These are phyloP conservation scores for Penicillium sclerotiorum DNA, from an alignment of 2,329 filamentous ascomycete genomes.

Conservation along the genomic window DNA sequence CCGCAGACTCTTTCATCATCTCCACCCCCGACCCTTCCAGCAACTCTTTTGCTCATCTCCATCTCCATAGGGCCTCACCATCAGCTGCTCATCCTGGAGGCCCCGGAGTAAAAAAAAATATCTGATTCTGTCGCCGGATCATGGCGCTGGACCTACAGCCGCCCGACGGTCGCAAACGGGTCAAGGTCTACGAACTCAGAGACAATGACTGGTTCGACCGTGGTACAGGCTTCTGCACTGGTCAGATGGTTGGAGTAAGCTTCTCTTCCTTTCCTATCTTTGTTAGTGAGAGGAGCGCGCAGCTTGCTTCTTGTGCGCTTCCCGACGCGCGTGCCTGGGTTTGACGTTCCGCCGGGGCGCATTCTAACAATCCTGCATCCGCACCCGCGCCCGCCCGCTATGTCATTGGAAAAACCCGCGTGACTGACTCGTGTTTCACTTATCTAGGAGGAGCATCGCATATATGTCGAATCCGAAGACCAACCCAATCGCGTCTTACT, in stretches of 20 bases:
- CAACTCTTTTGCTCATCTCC: constrained; percentile 16
- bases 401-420: not conserved
- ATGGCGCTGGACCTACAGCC: constrained; percentile 54
- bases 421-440: constrained; percentile 17
- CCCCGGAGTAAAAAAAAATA: constrained; percentile 43
- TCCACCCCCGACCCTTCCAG: constrained; percentile 21
- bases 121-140: constrained; percentile 36
- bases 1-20: constrained; percentile 31
- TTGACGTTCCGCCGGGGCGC: constrained; percentile 6
- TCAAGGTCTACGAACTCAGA: constrained; percentile 98
- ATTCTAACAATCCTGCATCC: constrained; percentile 5
- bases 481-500: constrained; percentile 79
- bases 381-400: not conserved
- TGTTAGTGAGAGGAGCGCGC: not conserved
- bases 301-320: not conserved
- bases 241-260: constrained; percentile 72
- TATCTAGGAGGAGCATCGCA: constrained; percentile 74
- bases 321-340: constrained; percentile 21
- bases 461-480: constrained; percentile 92
- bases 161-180: constrained; percentile 62
- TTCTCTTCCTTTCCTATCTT: constrained; percentile 5
- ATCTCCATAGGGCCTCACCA: constrained; percentile 30
- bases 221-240: constrained; percentile 92
- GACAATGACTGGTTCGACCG: constrained; percentile 99
- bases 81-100: constrained; percentile 38